These are phyloP conservation scores for Amauroascus niger DNA, from an alignment of 2,329 filamentous ascomycete species.

Conservation along the genomic window DNA sequence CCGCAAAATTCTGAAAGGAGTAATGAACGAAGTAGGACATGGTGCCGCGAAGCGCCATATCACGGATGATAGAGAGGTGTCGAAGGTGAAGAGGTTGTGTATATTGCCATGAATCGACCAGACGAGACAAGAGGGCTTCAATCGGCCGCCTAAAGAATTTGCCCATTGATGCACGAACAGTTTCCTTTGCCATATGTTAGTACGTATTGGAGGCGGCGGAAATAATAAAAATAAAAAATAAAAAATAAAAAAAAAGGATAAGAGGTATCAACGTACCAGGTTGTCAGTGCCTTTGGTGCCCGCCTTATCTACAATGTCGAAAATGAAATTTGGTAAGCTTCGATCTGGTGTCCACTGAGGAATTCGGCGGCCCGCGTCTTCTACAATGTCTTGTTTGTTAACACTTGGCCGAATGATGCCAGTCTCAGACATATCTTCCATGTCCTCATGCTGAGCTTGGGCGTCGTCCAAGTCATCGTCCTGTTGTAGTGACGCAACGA, in stretches of 20 bases:
- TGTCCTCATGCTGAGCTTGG: constrained; percentile 19
- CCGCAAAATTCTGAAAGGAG: constrained; percentile 43
- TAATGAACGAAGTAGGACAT: constrained; percentile 47
- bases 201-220: too few relatives aligned
- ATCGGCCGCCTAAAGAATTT: constrained; percentile 46
- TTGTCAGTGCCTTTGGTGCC: constrained; percentile 45
- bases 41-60: constrained; percentile 42
- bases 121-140: constrained; percentile 43
- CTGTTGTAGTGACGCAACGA: constrained; percentile 23
- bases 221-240: too few relatives aligned
- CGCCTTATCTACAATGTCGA: constrained; percentile 39
- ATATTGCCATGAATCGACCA: constrained; percentile 48
- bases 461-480: constrained; percentile 24
- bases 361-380: constrained; percentile 30
- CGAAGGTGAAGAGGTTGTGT: constrained; percentile 51
- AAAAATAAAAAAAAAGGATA: constrained; percentile 5
- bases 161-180: constrained; percentile 40
- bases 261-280: constrained; percentile 25
- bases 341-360: constrained; percentile 49
- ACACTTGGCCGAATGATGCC: not conserved
- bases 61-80: constrained; percentile 48
- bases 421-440: constrained; percentile 16
- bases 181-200: constrained; percentile 23
- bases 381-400: not conserved
- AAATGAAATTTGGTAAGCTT: constrained; percentile 44